Conservation (phyloP, 805 yeast genomes). For the Candida krabiensis region DNA sequence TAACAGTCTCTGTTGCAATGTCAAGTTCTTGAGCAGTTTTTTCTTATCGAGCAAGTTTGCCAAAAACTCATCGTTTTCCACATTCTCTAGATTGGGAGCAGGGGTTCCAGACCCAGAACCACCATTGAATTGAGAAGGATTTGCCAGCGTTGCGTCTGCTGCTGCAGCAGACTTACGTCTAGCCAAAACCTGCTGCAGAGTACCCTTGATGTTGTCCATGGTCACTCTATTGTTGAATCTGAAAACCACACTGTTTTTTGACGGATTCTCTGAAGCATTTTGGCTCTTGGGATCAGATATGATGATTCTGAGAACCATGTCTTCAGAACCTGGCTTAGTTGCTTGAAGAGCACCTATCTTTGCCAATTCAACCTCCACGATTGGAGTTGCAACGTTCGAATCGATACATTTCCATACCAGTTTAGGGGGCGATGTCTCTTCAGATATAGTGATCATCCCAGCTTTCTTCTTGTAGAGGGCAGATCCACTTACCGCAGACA, state of each 20-base stretch:
- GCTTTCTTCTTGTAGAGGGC: slow-evolving; percentile 54
- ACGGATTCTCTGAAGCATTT: slow-evolving; percentile 35
- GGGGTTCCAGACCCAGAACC: slow-evolving; percentile 13
- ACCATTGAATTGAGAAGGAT: slow-evolving; percentile 2
- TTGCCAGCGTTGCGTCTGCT: slow-evolving; percentile 34
- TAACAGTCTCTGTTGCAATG: slow-evolving; percentile 75
- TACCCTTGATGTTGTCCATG: slow-evolving; percentile 71
- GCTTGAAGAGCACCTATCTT: slow-evolving; percentile 59
- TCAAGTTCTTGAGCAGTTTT: slow-evolving; percentile 65
- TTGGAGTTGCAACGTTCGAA: slow-evolving; percentile 36
- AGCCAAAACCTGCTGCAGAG: slow-evolving; percentile 67
- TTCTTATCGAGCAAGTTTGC: slow-evolving; percentile 49
- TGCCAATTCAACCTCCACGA: slow-evolving; percentile 42
- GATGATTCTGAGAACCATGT: slow-evolving; percentile 63
- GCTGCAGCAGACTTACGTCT: slow-evolving; percentile 56
- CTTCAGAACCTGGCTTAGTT: slow-evolving; percentile 63
- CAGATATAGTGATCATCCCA: slow-evolving; percentile 56
- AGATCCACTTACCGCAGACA: slow-evolving; percentile 39
- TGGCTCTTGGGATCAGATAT: no score
- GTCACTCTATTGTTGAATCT: slow-evolving; percentile 70
- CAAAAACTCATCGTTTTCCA: slow-evolving; percentile 29
- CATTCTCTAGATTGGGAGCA: slow-evolving; percentile 13
- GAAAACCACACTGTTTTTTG: slow-evolving; percentile 40
- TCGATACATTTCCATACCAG: slow-evolving; percentile 62
- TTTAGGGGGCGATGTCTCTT: slow-evolving; percentile 56